phyloP scores from a whole-genome alignment of 2,329 filamentous ascomycete species.

The Epichloe uncinata region DNA sequence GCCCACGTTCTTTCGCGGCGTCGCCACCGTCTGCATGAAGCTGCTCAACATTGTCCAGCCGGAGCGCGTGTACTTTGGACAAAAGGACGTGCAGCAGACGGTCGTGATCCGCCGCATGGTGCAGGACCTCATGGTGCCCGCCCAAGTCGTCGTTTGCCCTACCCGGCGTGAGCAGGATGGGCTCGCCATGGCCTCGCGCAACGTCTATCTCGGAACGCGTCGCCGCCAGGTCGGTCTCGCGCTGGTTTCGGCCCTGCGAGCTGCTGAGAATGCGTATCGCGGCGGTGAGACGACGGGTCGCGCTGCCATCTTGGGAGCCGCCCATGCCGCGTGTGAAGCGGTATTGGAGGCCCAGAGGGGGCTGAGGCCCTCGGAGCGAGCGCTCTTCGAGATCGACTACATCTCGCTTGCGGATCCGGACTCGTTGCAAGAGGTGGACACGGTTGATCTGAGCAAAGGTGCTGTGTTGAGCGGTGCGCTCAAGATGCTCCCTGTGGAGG shows the following conservation, averaged over 20 bases:
- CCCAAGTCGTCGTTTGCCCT: conserved; percentile 56
- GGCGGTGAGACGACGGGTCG: conserved; percentile 39
- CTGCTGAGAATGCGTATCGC: conserved; percentile 55
- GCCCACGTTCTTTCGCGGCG: conserved; percentile 91
- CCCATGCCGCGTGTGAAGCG: conserved; percentile 43
- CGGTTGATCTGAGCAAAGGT: conserved; percentile 55
- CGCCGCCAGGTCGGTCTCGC: conserved; percentile 61
- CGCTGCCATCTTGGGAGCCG: conserved; percentile 57
- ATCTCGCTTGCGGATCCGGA: conserved; percentile 80
- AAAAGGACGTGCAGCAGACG: conserved; percentile 96
- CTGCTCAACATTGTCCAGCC: conserved; percentile 39
- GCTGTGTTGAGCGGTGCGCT: conserved; percentile 83
- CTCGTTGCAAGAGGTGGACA: conserved; percentile 63
- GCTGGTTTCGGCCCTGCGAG: conserved; percentile 53
- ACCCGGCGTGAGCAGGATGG: conserved; percentile 72
- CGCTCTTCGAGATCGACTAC: conserved; percentile 76
- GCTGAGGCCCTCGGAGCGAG: conserved; percentile 46
- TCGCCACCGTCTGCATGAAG: conserved; percentile 94
- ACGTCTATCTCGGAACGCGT: conserved; percentile 76
- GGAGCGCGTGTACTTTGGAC: conserved; percentile 77
- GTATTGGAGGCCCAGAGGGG: conserved; percentile 48
- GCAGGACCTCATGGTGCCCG: conserved; percentile 71
- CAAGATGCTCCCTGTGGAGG: conserved; percentile 74
- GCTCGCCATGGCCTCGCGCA: conserved; percentile 80
- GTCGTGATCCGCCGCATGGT: conserved; percentile 81